phyloP scores from a whole-genome alignment of 75 land plant species.

The Pinus albicaulis region DNA sequence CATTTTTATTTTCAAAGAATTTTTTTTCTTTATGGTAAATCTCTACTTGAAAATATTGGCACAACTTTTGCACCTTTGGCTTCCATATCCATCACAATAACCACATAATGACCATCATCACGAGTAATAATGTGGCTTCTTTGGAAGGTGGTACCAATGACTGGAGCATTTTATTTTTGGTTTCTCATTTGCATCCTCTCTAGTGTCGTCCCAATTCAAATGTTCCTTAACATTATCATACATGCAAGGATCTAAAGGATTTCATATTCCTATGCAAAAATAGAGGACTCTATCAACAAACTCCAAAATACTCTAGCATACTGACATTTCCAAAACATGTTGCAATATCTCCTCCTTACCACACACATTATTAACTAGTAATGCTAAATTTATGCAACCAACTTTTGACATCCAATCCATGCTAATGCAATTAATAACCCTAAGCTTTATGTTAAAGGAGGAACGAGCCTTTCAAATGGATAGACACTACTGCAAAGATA shows the following conservation, averaged over 20 bases:
- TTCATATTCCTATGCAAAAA: constrained; percentile 95
- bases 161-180: constrained; percentile 69
- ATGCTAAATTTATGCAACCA: too few species aligned
- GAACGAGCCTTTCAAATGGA: too few species aligned
- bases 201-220: constrained; percentile 95
- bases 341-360: too few species aligned
- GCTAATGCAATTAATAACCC: too few species aligned
- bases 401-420: too few species aligned
- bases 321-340: too few species aligned
- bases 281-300: constrained; percentile 90
- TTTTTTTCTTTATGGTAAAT: too few species aligned
- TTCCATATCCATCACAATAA: constrained; percentile 97
- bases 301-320: too few species aligned
- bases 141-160: constrained; percentile 80
- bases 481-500: too few species aligned
- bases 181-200: constrained; percentile 72
- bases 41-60: constrained; percentile 92
- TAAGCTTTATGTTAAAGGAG: too few species aligned
- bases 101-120: constrained; percentile 95
- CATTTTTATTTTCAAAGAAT: too few species aligned
- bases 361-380: too few species aligned
- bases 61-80: constrained; percentile 96
- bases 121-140: constrained; percentile 99
- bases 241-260: constrained; percentile 96
- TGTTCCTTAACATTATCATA: constrained; percentile 98